Percentiles rank a stretch among this genome's conserved stretches.
These are phyloP conservation scores for Leishmania mexicana DNA, from an alignment of 208 protist species.

Conservation along the genomic window DNA sequence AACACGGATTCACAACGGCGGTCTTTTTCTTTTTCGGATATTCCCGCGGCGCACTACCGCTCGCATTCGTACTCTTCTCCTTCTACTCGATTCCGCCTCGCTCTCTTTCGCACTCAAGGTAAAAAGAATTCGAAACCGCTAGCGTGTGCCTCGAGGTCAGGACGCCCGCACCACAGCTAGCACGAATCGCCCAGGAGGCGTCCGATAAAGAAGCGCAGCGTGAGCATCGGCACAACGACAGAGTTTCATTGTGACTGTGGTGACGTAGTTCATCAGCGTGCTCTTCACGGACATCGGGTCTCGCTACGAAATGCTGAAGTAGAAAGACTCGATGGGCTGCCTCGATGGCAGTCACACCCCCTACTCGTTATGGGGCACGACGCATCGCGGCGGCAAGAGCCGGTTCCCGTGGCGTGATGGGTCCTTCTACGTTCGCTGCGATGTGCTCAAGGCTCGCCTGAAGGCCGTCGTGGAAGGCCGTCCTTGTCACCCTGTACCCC, in stretches of 20 bases:
- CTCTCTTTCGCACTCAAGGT: background rate
- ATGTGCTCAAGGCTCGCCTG: conserved; percentile 38
- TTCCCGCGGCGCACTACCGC: background rate
- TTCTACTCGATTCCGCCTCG: background rate
- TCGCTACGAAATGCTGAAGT: conserved; percentile 38
- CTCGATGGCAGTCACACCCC: conserved; percentile 16
- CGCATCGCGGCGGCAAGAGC: conserved; percentile 31
- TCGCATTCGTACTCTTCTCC: background rate
- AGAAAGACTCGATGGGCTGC: conserved; percentile 11
- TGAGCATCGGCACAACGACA: conserved; percentile 12
- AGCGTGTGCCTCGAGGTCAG: background rate
- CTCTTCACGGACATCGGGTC: conserved; percentile 40
- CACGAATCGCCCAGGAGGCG: conserved; percentile 22
- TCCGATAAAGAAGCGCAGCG: conserved; percentile 28
- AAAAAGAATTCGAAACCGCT: background rate
- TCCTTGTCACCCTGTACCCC: conserved; percentile 36
- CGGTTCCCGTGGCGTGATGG: conserved; percentile 21
- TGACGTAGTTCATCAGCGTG: conserved; percentile 35
- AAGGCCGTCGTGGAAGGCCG: conserved; percentile 36
- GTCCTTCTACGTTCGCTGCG: conserved; percentile 27
- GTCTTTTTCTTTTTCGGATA: background rate
- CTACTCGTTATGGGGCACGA: conserved; percentile 41
- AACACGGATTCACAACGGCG: background rate
- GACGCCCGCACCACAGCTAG: background rate
- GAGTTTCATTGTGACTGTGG: conserved; percentile 14